Percentiles rank a stretch among this genome's conserved stretches.
Evolutionary conservation across 768 basidiomycete genomes (phyloP).

Genomic region (Lepiota subincarnata): DNA sequence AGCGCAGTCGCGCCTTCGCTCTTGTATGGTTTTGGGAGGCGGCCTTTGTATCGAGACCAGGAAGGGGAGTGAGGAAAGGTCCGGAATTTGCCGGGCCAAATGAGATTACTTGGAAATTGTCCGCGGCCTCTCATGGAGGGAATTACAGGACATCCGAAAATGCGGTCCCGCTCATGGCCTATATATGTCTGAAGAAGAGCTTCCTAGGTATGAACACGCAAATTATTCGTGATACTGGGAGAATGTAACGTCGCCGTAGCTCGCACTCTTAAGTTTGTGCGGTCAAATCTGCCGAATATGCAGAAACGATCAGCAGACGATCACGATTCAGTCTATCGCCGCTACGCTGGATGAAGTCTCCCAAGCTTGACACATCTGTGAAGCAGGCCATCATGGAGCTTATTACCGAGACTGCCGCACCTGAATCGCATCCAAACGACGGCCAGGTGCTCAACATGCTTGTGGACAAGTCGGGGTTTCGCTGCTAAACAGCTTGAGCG

Average conservation of each 20-base stretch:
- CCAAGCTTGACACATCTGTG: constrained; percentile 33
- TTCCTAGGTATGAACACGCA: constrained; percentile 28
- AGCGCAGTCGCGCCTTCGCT: no score
- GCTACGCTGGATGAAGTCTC: constrained; percentile 33
- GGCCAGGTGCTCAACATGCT: constrained; percentile 29
- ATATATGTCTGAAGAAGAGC: constrained; percentile 42
- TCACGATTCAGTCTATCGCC: constrained; percentile 20
- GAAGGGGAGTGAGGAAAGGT: not conserved
- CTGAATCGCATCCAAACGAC: constrained; percentile 27
- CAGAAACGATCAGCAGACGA: constrained; percentile 16
- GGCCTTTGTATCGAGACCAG: no score
- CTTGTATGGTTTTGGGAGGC: no score
- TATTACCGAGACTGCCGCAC: constrained; percentile 37
- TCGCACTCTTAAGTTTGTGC: constrained; percentile 39
- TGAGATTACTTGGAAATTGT: constrained; percentile 26
- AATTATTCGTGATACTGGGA: no score
- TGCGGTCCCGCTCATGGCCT: constrained; percentile 43
- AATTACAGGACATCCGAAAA: constrained; percentile 34
- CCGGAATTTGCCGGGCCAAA: constrained; percentile 24
- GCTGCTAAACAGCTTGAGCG: constrained; percentile 18
- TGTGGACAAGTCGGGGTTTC: constrained; percentile 28
- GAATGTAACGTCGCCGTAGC: constrained; percentile 19
- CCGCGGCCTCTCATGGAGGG: constrained; percentile 22
- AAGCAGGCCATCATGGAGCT: constrained; percentile 35
- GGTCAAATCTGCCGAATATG: constrained; percentile 28